Evolutionary conservation across 1,284 basidiomycete species (phyloP).

Genomic region (Ceratobasidium papillatum): DNA sequence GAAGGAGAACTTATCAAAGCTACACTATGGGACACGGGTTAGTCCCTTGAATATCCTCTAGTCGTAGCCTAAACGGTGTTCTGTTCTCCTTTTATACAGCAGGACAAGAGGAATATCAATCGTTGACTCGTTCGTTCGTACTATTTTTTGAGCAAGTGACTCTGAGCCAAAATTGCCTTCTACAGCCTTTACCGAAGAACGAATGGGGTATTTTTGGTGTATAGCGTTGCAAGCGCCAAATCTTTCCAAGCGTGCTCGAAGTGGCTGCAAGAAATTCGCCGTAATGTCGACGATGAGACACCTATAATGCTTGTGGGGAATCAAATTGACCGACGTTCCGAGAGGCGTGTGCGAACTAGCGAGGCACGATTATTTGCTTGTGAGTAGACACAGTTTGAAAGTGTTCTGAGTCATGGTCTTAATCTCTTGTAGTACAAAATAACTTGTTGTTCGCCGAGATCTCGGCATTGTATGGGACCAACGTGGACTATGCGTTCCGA

Average conservation of each 20-base stretch:
- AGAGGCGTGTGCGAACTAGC: slow-evolving; percentile 4
- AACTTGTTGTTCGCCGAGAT: slow-evolving; percentile 13
- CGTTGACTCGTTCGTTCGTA: slow-evolving; percentile 11
- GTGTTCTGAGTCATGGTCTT: neutral
- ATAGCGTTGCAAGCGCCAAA: neutral
- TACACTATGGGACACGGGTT: slow-evolving; percentile 25
- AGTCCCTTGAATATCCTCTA: neutral
- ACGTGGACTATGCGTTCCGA: slow-evolving; percentile 18
- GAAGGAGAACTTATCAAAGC: slow-evolving; percentile 20
- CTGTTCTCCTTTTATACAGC: neutral
- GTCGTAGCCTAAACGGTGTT: neutral
- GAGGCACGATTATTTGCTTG: slow-evolving; percentile 10
- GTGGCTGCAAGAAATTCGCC: slow-evolving; percentile 21
- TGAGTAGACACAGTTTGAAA: slow-evolving; percentile 4
- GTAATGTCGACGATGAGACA: slow-evolving; percentile 10
- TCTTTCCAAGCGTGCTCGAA: neutral
- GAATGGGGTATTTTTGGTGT: slow-evolving; percentile 9
- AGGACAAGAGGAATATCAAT: slow-evolving; percentile 12
- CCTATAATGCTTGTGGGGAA: slow-evolving; percentile 26
- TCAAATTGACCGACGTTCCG: slow-evolving; percentile 6
- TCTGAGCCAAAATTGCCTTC: neutral
- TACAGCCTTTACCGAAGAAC: slow-evolving; percentile 6
- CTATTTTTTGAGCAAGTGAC: neutral
- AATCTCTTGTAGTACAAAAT: neutral
- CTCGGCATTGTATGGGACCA: neutral